phyloP scores from a whole-genome alignment of 176 grass and related monocot species.

The Poa annua region DNA sequence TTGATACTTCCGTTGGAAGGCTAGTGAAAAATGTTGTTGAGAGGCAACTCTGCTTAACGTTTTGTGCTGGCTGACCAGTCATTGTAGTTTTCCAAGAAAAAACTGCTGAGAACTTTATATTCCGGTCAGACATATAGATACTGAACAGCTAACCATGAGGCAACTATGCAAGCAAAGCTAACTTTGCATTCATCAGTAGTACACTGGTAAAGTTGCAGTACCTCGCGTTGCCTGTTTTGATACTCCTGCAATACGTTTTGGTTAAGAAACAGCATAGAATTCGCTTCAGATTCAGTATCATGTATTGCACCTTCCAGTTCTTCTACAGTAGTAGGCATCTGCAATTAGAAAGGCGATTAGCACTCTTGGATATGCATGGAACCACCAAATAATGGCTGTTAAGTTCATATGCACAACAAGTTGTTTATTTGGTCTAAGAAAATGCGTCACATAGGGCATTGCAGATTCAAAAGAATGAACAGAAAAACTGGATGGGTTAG shows the following conservation, averaged over 20 bases:
- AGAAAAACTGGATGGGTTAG: slow-evolving; percentile 17
- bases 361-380: too few species aligned
- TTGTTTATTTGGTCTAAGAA: slow-evolving; percentile 30
- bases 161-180: slow-evolving; percentile 30
- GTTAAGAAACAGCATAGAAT: slow-evolving; percentile 94
- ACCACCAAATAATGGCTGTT: slow-evolving; percentile 13
- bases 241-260: slow-evolving; percentile 93
- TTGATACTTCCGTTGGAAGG: not conserved
- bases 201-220: slow-evolving; percentile 19
- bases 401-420: not conserved
- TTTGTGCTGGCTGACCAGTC: not conserved
- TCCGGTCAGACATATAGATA: not conserved
- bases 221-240: slow-evolving; percentile 77
- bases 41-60: slow-evolving; percentile 1
- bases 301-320: slow-evolving; percentile 83
- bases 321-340: slow-evolving; percentile 85
- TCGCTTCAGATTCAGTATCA: slow-evolving; percentile 87
- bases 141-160: not conserved
- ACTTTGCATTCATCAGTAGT: not conserved
- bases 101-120: not conserved
- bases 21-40: not conserved
- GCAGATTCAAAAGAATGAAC: not conserved
- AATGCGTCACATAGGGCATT: not conserved
- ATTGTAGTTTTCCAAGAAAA: slow-evolving; percentile 14
- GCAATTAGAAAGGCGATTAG: slow-evolving; percentile 36